Percentiles rank a stretch among this genome's conserved stretches.
Conservation (phyloP, 2,329 filamentous ascomycete species). For the Dryadomyces quercus-mongolicae region DNA sequence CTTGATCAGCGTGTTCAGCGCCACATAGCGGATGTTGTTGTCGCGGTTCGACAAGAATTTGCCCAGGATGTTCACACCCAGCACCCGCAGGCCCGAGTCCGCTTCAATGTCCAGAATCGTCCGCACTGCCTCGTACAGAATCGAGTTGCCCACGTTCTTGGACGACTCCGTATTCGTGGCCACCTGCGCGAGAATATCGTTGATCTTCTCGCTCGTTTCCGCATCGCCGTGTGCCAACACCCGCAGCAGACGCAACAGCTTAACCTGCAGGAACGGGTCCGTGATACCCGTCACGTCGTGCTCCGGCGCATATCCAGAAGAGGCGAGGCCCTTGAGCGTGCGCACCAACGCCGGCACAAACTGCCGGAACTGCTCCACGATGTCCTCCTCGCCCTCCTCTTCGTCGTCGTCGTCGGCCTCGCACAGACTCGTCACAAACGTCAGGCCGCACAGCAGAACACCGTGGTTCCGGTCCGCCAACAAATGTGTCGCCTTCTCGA, state of each 20-base stretch:
- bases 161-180: constrained; percentile 96
- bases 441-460: constrained; percentile 84
- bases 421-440: constrained; percentile 81
- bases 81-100: constrained; percentile 82
- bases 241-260: constrained; percentile 76
- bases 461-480: constrained; percentile 92
- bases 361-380: constrained; percentile 82
- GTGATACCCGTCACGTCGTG: constrained; percentile 98
- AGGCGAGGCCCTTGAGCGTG: constrained; percentile 82
- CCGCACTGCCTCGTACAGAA: constrained; percentile 91
- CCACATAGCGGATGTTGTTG: constrained; percentile 98
- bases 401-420: constrained; percentile 89
- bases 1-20: constrained; percentile 92
- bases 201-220: constrained; percentile 90
- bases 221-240: constrained; percentile 79
- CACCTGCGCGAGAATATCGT: constrained; percentile 94
- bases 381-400: constrained; percentile 78
- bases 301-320: constrained; percentile 92
- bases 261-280: constrained; percentile 95
- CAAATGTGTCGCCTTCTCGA: constrained; percentile 83
- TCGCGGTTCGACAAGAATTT: constrained; percentile 95
- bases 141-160: constrained; percentile 97
- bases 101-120: constrained; percentile 98
- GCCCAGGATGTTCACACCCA: constrained; percentile 95
- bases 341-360: constrained; percentile 78